Conservation (phyloP, 2,329 filamentous ascomycete species). For the Apiospora phragmitis region DNA sequence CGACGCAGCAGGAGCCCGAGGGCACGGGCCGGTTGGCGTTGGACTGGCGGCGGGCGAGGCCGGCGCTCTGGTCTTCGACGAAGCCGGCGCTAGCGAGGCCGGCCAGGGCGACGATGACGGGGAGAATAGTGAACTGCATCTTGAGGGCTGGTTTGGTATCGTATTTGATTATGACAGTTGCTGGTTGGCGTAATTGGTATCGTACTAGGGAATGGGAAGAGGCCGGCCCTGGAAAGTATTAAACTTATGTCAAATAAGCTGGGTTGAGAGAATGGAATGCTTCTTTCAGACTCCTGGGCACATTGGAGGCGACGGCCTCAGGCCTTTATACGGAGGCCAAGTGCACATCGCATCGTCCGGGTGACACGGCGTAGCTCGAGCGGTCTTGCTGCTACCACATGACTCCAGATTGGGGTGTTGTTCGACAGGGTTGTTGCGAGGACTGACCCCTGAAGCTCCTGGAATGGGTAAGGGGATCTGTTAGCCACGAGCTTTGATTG, state of each 20-base stretch:
- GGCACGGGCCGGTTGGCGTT: conserved; percentile 37
- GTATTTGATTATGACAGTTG: not conserved
- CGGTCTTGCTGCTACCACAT: not conserved
- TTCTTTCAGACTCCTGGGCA: not conserved
- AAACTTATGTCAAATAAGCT: conserved; percentile 13
- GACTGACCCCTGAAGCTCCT: not conserved
- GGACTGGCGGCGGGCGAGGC: conserved; percentile 28
- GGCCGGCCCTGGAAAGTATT: conserved; percentile 4
- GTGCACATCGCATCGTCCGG: not conserved
- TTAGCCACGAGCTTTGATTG: not conserved
- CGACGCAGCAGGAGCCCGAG: conserved; percentile 35
- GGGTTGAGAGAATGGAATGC: not conserved
- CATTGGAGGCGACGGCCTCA: not conserved
- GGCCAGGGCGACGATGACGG: conserved; percentile 27
- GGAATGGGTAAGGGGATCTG: not conserved
- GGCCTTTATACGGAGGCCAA: not conserved
- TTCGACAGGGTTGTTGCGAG: not conserved
- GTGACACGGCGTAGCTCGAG: not conserved
- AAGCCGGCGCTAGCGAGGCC: conserved; percentile 21
- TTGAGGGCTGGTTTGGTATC: conserved; percentile 15
- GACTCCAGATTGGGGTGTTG: not conserved
- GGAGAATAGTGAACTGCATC: conserved; percentile 30
- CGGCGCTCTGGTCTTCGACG: conserved; percentile 24
- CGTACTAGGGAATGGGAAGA: not conserved
- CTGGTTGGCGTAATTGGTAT: not conserved